Evolutionary conservation across 139 green algal genomes (phyloP).

Genomic region (Volvox africanus): DNA sequence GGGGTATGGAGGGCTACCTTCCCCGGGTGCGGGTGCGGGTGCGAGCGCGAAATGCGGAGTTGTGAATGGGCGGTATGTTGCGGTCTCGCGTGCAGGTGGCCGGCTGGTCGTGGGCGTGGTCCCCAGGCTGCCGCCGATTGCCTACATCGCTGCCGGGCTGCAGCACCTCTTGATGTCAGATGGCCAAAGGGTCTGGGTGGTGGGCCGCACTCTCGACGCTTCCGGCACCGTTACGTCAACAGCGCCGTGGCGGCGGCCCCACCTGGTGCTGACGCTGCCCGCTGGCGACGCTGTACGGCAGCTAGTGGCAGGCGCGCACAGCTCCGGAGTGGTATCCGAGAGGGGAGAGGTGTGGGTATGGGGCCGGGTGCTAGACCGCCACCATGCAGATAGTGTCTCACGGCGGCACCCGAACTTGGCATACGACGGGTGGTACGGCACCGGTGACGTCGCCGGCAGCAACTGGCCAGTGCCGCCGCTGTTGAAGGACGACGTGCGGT

Average conservation of each 20-base stretch:
- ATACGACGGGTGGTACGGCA: neutral
- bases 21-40: too few species aligned
- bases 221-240: constrained; percentile 5
- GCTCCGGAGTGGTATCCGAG: constrained; percentile 64
- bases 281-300: constrained; percentile 28
- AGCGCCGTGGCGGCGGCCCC: constrained; percentile 13
- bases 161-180: constrained; percentile 74
- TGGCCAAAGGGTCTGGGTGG: constrained; percentile 69
- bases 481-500: constrained; percentile 45
- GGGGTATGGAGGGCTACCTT: too few species aligned
- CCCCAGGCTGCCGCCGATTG: constrained; percentile 65
- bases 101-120: constrained; percentile 57
- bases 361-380: constrained; percentile 69
- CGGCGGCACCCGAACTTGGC: constrained; percentile 16
- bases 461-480: constrained; percentile 6
- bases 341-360: constrained; percentile 72
- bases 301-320: constrained; percentile 66
- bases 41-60: too few species aligned
- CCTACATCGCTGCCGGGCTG: constrained; percentile 67
- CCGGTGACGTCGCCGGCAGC: neutral
- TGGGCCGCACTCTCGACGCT: constrained; percentile 58
- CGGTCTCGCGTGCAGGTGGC: neutral
- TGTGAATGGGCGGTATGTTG: too few species aligned
- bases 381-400: constrained; percentile 50
- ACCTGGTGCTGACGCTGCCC: constrained; percentile 31